Evolutionary conservation across 495 filamentous ascomycete species (phyloP).

Genomic region (Aspergillus ellipticus): DNA sequence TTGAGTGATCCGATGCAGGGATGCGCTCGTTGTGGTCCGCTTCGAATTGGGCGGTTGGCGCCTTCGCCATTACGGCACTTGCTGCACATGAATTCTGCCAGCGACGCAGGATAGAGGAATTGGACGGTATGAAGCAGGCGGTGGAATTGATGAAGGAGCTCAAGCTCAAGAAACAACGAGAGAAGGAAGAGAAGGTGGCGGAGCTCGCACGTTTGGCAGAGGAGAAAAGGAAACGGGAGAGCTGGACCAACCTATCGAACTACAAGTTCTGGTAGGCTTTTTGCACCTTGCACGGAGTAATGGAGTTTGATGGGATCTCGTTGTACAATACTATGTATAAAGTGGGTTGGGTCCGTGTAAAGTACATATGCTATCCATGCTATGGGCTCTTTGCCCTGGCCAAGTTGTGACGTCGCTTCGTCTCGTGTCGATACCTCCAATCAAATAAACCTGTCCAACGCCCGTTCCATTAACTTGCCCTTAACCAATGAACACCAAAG

Average conservation of each 20-base stretch:
- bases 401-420: conserved; percentile 4
- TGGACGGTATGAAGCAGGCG: conserved; percentile 71
- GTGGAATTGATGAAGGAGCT: conserved; percentile 76
- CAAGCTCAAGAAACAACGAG: conserved; percentile 62
- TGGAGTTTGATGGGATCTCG: conserved; percentile 32
- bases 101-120: conserved; percentile 63
- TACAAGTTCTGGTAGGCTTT: conserved; percentile 47
- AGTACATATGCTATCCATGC: conserved; percentile 22
- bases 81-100: conserved; percentile 79
- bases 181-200: conserved; percentile 57
- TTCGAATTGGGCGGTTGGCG: conserved; percentile 81
- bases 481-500: background rate
- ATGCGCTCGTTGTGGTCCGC: conserved; percentile 48
- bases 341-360: conserved; percentile 14
- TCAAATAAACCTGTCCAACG: conserved; percentile 4
- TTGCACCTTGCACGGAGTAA: conserved; percentile 30
- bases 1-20: conserved; percentile 26
- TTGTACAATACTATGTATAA: conserved; percentile 34
- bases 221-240: conserved; percentile 51
- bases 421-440: conserved; percentile 8
- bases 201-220: conserved; percentile 38
- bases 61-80: conserved; percentile 60
- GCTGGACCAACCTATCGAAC: conserved; percentile 47
- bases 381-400: conserved; percentile 3
- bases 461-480: conserved; percentile 4